Evolutionary conservation across 1,284 basidiomycete species (phyloP).

Genomic region (Heterobasidion annosum): DNA sequence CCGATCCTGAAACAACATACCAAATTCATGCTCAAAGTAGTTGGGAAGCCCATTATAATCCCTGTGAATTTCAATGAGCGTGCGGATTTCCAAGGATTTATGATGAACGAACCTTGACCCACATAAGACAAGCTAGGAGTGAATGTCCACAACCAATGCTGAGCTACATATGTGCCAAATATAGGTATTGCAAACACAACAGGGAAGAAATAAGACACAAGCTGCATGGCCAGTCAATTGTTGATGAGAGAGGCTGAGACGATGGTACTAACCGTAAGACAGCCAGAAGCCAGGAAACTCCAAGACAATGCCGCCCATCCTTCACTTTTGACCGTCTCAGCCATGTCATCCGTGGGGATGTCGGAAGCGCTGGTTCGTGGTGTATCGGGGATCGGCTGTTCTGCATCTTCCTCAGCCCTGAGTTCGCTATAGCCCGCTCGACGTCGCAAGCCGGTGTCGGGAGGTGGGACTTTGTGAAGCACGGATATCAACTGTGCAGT

Average conservation of each 20-base stretch:
- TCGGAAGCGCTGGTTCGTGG: constrained; percentile 9
- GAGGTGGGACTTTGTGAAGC: constrained; percentile 70
- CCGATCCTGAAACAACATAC: constrained; percentile 24
- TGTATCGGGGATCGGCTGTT: constrained; percentile 11
- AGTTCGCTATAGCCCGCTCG: constrained; percentile 47
- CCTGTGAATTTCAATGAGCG: constrained; percentile 32
- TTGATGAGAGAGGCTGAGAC: constrained; percentile 1
- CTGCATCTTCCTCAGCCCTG: constrained; percentile 25
- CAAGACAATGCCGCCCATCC: constrained; percentile 68
- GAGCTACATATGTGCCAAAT: constrained; percentile 82
- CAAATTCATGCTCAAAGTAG: constrained; percentile 88
- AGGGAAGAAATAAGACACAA: constrained; percentile 80
- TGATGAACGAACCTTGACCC: constrained; percentile 59
- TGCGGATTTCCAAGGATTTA: not conserved
- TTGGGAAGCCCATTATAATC: constrained; percentile 97
- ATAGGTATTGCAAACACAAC: constrained; percentile 86
- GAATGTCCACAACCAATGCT: constrained; percentile 91
- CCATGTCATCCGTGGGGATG: constrained; percentile 22
- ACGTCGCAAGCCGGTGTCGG: constrained; percentile 41
- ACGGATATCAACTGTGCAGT: constrained; percentile 94
- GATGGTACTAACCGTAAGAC: constrained; percentile 57
- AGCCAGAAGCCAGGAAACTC: constrained; percentile 68
- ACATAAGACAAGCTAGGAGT: constrained; percentile 89
- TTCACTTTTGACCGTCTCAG: constrained; percentile 39
- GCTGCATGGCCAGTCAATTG: constrained; percentile 28